phyloP scores from a whole-genome alignment of 2,329 filamentous ascomycete genomes.

The Aspergillus phoenicis region DNA sequence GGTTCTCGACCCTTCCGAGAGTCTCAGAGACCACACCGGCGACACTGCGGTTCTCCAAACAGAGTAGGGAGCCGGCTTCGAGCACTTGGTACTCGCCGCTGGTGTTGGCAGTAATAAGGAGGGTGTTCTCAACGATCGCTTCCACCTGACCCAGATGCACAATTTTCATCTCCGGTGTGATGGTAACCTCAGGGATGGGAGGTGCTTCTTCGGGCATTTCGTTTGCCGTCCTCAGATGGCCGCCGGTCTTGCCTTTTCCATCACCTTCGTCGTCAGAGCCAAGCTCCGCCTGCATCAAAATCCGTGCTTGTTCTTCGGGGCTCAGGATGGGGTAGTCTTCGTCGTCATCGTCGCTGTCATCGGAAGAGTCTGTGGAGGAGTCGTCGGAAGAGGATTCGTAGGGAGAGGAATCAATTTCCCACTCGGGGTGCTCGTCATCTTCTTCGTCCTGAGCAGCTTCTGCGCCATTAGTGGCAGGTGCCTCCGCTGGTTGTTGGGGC shows the following conservation, averaged over 20 bases:
- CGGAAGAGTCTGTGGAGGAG: slow-evolving; percentile 65
- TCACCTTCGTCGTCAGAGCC: slow-evolving; percentile 77
- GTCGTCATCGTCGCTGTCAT: slow-evolving; percentile 55
- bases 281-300: slow-evolving; percentile 81
- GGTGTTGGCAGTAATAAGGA: slow-evolving; percentile 76
- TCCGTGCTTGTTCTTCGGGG: slow-evolving; percentile 78
- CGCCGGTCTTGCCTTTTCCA: slow-evolving; percentile 48
- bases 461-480: slow-evolving; percentile 10
- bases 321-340: slow-evolving; percentile 72
- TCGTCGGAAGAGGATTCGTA: slow-evolving; percentile 66
- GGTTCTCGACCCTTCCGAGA: slow-evolving; percentile 81
- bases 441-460: slow-evolving; percentile 34
- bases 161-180: slow-evolving; percentile 76
- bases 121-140: slow-evolving; percentile 74
- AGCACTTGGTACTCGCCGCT: slow-evolving; percentile 83
- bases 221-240: slow-evolving; percentile 76
- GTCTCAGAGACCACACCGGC: slow-evolving; percentile 84
- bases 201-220: slow-evolving; percentile 66
- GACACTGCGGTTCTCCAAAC: slow-evolving; percentile 71
- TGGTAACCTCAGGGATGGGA: slow-evolving; percentile 74
- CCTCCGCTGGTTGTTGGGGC: slow-evolving; percentile 6
- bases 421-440: slow-evolving; percentile 67
- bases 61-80: slow-evolving; percentile 81
- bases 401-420: slow-evolving; percentile 79
- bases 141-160: slow-evolving; percentile 74